phyloP scores from a whole-genome alignment of 2,329 filamentous ascomycete genomes.

The Paradendryphiella salina region DNA sequence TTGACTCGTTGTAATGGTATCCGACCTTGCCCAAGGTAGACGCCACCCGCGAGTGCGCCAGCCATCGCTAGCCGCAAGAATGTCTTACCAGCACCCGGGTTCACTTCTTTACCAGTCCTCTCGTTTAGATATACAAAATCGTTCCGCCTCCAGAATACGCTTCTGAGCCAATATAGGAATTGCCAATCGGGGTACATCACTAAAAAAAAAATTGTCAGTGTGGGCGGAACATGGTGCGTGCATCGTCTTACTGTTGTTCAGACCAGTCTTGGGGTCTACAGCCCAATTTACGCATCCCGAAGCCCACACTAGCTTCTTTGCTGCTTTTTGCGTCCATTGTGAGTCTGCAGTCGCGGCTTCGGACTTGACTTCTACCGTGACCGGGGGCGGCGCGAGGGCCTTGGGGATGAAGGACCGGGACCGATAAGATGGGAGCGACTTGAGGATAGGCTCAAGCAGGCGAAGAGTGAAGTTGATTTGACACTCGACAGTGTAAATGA shows the following conservation, averaged over 20 bases:
- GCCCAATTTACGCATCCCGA: conserved; percentile 59
- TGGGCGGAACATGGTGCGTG: neutral
- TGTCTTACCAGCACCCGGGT: conserved; percentile 15
- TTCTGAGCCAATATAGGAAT: conserved; percentile 55
- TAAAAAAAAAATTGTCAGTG: neutral
- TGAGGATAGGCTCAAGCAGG: conserved; percentile 50
- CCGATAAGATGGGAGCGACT: conserved; percentile 33
- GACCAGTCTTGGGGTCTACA: conserved; percentile 52
- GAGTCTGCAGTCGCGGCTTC: conserved; percentile 46
- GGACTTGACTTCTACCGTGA: conserved; percentile 45
- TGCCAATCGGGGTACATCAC: conserved; percentile 59
- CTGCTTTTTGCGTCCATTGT: conserved; percentile 48
- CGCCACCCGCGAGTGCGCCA: conserved; percentile 15
- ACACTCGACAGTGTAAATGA: conserved; percentile 57
- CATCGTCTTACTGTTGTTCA: conserved; percentile 48
- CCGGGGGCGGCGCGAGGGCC: conserved; percentile 23
- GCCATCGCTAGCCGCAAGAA: conserved; percentile 12
- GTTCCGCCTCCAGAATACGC: conserved; percentile 49
- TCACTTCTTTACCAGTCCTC: conserved; percentile 23
- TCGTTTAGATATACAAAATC: conserved; percentile 46
- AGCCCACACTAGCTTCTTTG: conserved; percentile 53
- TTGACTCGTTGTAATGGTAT: conserved; percentile 14
- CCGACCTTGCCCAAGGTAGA: conserved; percentile 22
- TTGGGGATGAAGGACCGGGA: conserved; percentile 27
- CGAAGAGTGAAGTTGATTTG: conserved; percentile 56